Evolutionary conservation across 371 early-diverging fungal species (phyloP).

Genomic region (Parasitella parasitica): DNA sequence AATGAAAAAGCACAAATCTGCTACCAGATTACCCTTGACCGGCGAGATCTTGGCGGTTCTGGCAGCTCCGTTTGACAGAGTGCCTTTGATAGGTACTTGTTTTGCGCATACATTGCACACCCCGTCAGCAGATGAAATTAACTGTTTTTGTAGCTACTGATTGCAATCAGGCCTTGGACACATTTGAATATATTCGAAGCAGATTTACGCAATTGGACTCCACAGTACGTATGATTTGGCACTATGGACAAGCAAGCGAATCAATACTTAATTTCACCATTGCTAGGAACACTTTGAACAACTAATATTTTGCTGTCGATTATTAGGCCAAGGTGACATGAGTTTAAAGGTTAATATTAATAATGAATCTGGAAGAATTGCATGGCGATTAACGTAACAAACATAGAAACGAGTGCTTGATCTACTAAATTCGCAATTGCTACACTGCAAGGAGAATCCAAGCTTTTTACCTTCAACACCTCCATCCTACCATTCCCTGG

Average conservation of each 20-base stretch:
- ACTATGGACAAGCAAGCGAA: background rate
- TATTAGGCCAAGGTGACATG: constrained; percentile 26
- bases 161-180: constrained; percentile 45
- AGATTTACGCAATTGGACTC: constrained; percentile 35
- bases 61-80: constrained; percentile 34
- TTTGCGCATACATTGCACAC: too few species aligned
- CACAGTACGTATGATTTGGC: constrained; percentile 25
- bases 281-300: constrained; percentile 48
- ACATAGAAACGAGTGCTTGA: constrained; percentile 34
- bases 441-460: constrained; percentile 25
- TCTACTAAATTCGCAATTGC: constrained; percentile 26
- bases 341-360: constrained; percentile 33
- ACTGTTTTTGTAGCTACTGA: constrained; percentile 33
- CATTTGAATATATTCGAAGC: constrained; percentile 46
- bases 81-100: constrained; percentile 25
- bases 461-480: constrained; percentile 40
- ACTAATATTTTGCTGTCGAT: constrained; percentile 41
- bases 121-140: too few species aligned
- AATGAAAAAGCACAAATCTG: constrained; percentile 35
- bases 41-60: constrained; percentile 37
- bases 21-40: constrained; percentile 37
- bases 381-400: background rate
- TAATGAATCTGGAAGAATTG: background rate
- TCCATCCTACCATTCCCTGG: constrained; percentile 39
- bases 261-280: background rate